These are phyloP conservation scores for Nakazawaea wickerhamii DNA, from an alignment of 805 yeast species.

Conservation along the genomic window DNA sequence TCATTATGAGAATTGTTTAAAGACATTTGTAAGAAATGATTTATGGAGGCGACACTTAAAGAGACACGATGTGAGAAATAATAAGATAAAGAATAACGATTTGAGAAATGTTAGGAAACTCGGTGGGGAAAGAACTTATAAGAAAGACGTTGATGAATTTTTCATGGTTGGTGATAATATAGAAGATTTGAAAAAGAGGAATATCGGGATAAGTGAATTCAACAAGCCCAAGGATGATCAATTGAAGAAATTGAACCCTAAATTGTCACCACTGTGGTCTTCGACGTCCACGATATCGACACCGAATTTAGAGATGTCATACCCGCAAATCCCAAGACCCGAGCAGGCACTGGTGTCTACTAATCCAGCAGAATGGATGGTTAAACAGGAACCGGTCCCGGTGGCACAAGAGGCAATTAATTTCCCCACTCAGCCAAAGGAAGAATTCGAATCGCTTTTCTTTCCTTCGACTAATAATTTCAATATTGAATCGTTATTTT, in stretches of 20 bases:
- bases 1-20: conserved; percentile 41
- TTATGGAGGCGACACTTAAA: conserved; percentile 40
- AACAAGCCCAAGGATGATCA: not conserved
- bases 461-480: not conserved
- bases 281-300: not conserved
- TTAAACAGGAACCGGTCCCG: not conserved
- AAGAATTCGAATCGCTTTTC: not conserved
- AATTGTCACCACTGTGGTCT: not conserved
- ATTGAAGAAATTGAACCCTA: too few species aligned
- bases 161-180: conserved; percentile 5
- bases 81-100: conserved; percentile 10
- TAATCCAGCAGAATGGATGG: too few species aligned
- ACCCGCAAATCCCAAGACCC: not conserved
- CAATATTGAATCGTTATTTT: conserved; percentile 11
- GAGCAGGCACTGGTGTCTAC: not conserved
- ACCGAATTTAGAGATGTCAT: not conserved
- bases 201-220: conserved; percentile 2
- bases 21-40: conserved; percentile 61
- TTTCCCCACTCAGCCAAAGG: not conserved
- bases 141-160: not conserved
- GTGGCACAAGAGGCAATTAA: not conserved
- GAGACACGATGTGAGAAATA: conserved; percentile 29
- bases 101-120: conserved; percentile 11
- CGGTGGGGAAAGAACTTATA: conserved; percentile 10
- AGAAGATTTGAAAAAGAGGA: conserved; percentile 1